Percentiles rank a stretch among this genome's conserved stretches.
Evolutionary conservation across 768 basidiomycete species (phyloP).

Genomic region (Suillus luteus): DNA sequence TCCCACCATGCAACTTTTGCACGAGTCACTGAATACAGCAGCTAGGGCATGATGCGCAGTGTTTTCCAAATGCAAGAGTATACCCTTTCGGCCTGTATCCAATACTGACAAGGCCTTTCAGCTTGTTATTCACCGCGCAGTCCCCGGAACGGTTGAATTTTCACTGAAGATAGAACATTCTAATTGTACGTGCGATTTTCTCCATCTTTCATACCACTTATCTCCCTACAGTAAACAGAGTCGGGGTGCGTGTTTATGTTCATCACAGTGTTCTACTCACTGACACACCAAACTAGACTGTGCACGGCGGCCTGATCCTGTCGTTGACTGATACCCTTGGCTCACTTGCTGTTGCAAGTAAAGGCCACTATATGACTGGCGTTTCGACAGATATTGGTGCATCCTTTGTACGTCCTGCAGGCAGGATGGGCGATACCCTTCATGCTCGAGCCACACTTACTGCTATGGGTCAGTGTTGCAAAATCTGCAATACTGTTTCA

Average conservation of each 20-base stretch:
- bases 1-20: conserved; percentile 12
- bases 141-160: conserved; percentile 71
- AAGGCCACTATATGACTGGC: conserved; percentile 85
- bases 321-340: conserved; percentile 85
- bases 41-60: conserved; percentile 76
- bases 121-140: conserved; percentile 65
- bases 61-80: conserved; percentile 70
- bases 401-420: conserved; percentile 77
- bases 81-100: not conserved
- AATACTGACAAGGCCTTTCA: conserved; percentile 29
- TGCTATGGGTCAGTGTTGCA: conserved; percentile 55
- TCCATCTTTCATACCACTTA: conserved; percentile 8
- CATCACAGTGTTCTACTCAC: not conserved
- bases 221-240: conserved; percentile 65
- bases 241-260: conserved; percentile 56
- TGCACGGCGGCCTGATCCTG: conserved; percentile 80
- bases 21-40: conserved; percentile 15
- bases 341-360: conserved; percentile 79
- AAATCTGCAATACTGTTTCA: not conserved
- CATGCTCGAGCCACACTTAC: conserved; percentile 65
- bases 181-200: conserved; percentile 53
- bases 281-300: conserved; percentile 39
- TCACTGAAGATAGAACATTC: conserved; percentile 74
- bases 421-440: conserved; percentile 67
- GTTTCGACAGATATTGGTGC: conserved; percentile 82